Conservation (phyloP, 2,329 filamentous ascomycete species). For the Neoascochyta sp. region DNA sequence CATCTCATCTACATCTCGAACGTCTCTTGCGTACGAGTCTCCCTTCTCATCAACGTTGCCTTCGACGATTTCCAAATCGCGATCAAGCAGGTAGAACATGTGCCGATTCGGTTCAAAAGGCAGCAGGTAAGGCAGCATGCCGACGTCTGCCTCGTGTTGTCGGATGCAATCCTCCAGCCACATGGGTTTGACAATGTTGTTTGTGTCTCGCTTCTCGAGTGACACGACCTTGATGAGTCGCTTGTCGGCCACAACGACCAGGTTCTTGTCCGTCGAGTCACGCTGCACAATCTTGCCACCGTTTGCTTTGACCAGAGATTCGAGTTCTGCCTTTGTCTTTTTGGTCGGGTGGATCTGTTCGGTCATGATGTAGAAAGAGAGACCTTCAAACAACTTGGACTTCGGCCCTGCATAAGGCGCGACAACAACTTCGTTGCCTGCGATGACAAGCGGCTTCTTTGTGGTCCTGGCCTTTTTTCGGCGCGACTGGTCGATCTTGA, state of each 20-base stretch:
- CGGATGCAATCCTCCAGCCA: constrained; percentile 84
- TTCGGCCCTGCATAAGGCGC: constrained; percentile 55
- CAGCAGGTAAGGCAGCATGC: constrained; percentile 57
- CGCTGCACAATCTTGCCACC: constrained; percentile 78
- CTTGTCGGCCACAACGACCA: constrained; percentile 76
- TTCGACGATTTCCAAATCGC: constrained; percentile 53
- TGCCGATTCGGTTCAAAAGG: constrained; percentile 64
- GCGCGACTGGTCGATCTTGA: constrained; percentile 66
- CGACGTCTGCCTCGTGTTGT: constrained; percentile 52
- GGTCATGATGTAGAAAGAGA: constrained; percentile 80
- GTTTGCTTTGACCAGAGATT: constrained; percentile 75
- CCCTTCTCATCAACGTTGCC: constrained; percentile 70
- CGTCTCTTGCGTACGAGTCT: constrained; percentile 77
- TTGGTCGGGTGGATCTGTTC: constrained; percentile 68
- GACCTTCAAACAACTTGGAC: constrained; percentile 66
- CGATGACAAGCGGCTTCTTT: constrained; percentile 69
- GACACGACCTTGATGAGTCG: constrained; percentile 77
- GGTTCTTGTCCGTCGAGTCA: constrained; percentile 58
- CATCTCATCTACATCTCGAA: constrained; percentile 60
- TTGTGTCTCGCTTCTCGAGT: constrained; percentile 66
- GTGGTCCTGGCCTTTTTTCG: constrained; percentile 60
- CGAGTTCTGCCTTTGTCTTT: constrained; percentile 73
- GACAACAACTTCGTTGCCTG: constrained; percentile 56
- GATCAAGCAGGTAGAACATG: constrained; percentile 65
- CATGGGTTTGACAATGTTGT: constrained; percentile 70